A percentile compares a stretch with the other conserved stretches of the same genome.
Evolutionary conservation across 129 eudicot species (phyloP).

Genomic region (Rutidosis leptorrhynchoides): DNA sequence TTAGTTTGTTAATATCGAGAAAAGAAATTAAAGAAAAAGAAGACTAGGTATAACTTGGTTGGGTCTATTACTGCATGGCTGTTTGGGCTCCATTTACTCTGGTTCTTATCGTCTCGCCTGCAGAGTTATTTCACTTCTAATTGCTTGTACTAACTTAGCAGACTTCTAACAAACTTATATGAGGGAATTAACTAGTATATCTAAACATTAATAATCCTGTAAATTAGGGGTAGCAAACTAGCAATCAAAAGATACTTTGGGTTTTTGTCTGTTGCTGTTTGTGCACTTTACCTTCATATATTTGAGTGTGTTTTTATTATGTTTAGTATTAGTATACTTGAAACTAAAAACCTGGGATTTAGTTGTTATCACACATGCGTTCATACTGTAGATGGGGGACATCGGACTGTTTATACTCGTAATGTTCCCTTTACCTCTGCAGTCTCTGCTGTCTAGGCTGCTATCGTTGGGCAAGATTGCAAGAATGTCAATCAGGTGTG

Average conservation of each 20-base stretch:
- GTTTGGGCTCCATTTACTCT: not conserved
- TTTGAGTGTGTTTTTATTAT: too few species aligned
- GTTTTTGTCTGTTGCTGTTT: not conserved
- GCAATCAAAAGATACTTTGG: not conserved
- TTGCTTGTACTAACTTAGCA: not conserved
- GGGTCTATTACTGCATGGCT: not conserved
- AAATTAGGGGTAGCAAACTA: not conserved
- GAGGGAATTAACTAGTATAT: not conserved
- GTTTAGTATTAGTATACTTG: not conserved
- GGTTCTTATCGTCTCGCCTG: not conserved
- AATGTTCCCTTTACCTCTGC: not conserved
- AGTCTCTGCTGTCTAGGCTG: not conserved
- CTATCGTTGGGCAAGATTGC: not conserved
- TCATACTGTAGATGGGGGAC: not conserved
- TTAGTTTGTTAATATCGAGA: conserved; percentile 5
- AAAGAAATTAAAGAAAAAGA: not conserved
- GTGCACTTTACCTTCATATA: not conserved
- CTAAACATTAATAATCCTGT: not conserved
- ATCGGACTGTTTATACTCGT: not conserved
- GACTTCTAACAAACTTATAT: not conserved
- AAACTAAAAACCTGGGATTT: not conserved
- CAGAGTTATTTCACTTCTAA: not conserved
- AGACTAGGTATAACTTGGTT: conserved; percentile 12
- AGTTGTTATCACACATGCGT: not conserved
- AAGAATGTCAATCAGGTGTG: not conserved